Evolutionary conservation across 2,329 filamentous ascomycete genomes (phyloP).

Genomic region (Pyricularia sp.): DNA sequence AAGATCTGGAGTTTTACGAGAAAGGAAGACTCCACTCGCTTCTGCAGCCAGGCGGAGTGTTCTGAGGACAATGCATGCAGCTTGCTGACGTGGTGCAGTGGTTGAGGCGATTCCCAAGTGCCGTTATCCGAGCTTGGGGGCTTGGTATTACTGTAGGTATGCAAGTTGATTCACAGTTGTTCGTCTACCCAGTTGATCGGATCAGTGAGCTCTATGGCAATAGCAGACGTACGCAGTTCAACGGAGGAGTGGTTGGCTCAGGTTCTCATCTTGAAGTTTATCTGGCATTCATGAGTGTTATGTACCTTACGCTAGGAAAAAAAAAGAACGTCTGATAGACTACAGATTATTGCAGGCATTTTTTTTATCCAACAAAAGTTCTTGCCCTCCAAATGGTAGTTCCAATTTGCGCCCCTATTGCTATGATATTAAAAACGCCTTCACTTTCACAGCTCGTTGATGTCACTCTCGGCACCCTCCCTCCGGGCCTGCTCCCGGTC

Average conservation of each 20-base stretch:
- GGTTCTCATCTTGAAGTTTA: neutral
- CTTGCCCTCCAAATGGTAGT: neutral
- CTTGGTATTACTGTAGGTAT: neutral
- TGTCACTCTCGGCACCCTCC: conserved; percentile 6
- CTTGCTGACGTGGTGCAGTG: neutral
- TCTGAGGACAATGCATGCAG: neutral
- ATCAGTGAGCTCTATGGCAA: too few relatives aligned
- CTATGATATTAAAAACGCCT: neutral
- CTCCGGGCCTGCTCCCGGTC: neutral
- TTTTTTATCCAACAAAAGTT: neutral
- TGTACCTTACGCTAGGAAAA: neutral
- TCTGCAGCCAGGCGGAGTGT: neutral
- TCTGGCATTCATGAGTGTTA: neutral
- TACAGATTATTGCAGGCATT: neutral
- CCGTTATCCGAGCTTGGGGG: neutral
- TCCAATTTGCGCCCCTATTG: neutral
- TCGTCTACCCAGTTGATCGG: too few relatives aligned
- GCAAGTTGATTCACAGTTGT: neutral
- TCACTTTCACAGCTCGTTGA: neutral
- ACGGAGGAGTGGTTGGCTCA: neutral
- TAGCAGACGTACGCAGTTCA: neutral
- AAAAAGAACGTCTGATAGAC: neutral
- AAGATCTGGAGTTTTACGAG: neutral
- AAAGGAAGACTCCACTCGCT: neutral
- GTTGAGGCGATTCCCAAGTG: neutral